These are phyloP conservation scores for Psilocybe mexicana DNA, from an alignment of 1,284 basidiomycete species.

Conservation along the genomic window DNA sequence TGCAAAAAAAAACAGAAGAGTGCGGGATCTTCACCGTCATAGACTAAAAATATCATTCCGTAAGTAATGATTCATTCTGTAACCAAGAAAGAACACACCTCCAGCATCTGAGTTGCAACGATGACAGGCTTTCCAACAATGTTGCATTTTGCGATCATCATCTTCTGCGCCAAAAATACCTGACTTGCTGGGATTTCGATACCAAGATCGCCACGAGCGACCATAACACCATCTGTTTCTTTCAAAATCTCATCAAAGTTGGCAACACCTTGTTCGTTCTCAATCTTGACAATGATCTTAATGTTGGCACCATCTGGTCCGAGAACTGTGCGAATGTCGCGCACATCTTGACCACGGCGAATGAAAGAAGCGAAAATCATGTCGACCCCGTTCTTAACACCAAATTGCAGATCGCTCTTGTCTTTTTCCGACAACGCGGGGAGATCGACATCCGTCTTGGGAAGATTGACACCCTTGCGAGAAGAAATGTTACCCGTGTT, in stretches of 20 bases:
- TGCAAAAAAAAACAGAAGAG: conserved; percentile 9
- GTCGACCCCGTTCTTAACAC: conserved; percentile 97
- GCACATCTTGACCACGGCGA: conserved; percentile 89
- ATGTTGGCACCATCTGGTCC: conserved; percentile 91
- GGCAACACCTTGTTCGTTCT: conserved; percentile 95
- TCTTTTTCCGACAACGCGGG: conserved; percentile 98
- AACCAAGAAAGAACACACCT: conserved; percentile 52
- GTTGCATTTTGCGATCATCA: conserved; percentile 99
- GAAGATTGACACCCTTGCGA: conserved; percentile 99
- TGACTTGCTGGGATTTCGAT: conserved; percentile 98
- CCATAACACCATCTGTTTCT: conserved; percentile 97
- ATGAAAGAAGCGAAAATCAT: conserved; percentile 99
- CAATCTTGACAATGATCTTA: conserved; percentile 99
- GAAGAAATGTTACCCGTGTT: conserved; percentile 95
- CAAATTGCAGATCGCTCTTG: conserved; percentile 92
- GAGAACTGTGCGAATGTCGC: conserved; percentile 87
- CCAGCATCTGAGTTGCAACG: conserved; percentile 99
- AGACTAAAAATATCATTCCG: conserved; percentile 49
- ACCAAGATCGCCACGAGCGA: conserved; percentile 96
- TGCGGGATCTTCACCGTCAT: conserved; percentile 73
- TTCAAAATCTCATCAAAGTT: conserved; percentile 97
- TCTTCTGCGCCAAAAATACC: conserved; percentile 98
- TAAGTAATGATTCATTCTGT: background rate
- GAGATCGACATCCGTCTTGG: conserved; percentile 97
- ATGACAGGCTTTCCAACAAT: conserved; percentile 97